phyloP scores from a whole-genome alignment of 441 rosid genomes.

The Metrosideros polymorpha region DNA sequence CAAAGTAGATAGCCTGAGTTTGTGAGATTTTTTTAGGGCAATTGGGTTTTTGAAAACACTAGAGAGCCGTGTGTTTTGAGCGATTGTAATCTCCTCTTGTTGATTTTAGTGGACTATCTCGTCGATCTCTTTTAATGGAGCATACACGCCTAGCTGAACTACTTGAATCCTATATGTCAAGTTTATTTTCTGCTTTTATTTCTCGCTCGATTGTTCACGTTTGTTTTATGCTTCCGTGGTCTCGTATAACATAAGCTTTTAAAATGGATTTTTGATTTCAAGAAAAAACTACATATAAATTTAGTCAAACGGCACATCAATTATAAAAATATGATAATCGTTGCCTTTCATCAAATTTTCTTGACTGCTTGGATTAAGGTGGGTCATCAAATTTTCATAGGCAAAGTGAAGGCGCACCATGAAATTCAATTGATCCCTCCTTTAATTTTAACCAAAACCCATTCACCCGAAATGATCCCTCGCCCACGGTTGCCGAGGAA shows the following conservation, averaged over 20 bases:
- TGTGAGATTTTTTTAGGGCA: neutral
- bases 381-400: too few species aligned
- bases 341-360: too few species aligned
- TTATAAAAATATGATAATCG: neutral
- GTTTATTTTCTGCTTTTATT: neutral
- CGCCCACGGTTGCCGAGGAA: neutral
- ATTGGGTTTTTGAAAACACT: neutral
- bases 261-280: neutral
- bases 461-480: neutral
- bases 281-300: neutral
- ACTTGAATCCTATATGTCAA: fast-evolving
- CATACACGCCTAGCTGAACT: fast-evolving
- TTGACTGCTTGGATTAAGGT: neutral
- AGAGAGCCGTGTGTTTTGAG: too few species aligned
- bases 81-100: too few species aligned
- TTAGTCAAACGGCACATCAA: neutral
- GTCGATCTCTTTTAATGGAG: too few species aligned
- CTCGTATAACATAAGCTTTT: neutral
- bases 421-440: neutral
- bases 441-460: neutral
- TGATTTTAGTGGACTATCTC: too few species aligned
- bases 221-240: neutral
- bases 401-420: too few species aligned
- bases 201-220: fast-evolving
- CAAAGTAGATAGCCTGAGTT: neutral